Evolutionary conservation across 345 rosid genomes (phyloP), one percentile per base, ranked within the genome.

Genomic region (Gossypium rotundifolium): DNA sequence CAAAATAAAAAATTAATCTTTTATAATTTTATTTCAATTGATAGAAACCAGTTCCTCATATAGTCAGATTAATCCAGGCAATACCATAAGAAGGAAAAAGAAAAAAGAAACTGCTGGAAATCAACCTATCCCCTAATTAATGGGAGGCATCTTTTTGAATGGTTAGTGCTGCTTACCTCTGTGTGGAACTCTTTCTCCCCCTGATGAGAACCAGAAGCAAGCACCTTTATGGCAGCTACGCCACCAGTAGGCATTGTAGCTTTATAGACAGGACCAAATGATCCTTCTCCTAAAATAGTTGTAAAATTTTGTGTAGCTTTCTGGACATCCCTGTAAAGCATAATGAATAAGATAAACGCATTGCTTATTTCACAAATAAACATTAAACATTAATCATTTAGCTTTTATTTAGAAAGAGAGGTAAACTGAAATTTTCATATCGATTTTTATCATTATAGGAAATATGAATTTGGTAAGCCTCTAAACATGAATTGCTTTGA

Each of bases 161-260:
- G 48, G 69, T 11, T 69, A 52, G 2, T 66, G 51, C 20, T 49
- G 49, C 72, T 75, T 84, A 92, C 98, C 97, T 95, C 99, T 6
- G 98, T 93, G 74, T 91, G 92, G 77, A 93, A 95, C 87, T 95
- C 99, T 83, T 59, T 93, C 66, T 91, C 98, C 68, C 97, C 99
- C 79, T 95, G 99, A 62, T 81, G 87, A 48, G 99, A 95, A 83
- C 89, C 81, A 58, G 97, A 86, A 78, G 96, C 97, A 77, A 91
- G 99, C 75, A 89, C 98, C 85, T 95, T 95, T 25, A 87, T 96
- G 14, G 99, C 99, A 18, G 85, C 88, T 48, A 81, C 83, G 59
- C 79, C 95, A 75, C 91, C 96, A 17, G 83, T 72, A 58, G 88
- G 85, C 89, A 93, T 77, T 38, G 78, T 75, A 23, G 98, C 98